Conservation (phyloP, 139 green algal species). For the Haematococcus lacustris region DNA sequence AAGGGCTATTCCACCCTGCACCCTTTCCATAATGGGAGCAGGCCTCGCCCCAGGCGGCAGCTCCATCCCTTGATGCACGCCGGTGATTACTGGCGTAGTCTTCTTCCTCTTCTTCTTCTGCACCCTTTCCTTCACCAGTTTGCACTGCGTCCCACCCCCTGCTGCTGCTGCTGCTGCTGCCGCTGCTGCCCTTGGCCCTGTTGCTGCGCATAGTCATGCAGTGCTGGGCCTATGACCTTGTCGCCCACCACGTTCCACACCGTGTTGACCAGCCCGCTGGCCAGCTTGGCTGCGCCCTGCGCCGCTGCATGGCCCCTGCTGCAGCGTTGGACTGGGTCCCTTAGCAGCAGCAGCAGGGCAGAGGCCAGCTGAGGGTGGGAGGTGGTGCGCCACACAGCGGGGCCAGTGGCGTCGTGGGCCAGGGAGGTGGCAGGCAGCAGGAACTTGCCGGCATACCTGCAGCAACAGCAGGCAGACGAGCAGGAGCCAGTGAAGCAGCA, state of each 20-base stretch:
- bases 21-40: no score
- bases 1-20: no score
- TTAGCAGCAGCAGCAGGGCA: conserved; percentile 36
- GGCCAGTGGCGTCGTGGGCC: conserved; percentile 26
- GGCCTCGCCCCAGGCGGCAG: no score
- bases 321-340: conserved; percentile 39
- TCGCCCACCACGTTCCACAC: conserved; percentile 55
- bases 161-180: no score
- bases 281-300: conserved; percentile 53
- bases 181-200: no score
- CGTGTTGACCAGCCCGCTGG: conserved; percentile 46
- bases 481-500: not conserved
- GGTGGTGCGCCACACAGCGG: conserved; percentile 44
- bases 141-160: no score
- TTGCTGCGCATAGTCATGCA: conserved; percentile 26
- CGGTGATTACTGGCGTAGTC: no score
- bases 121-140: no score
- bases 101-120: no score
- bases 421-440: conserved; percentile 44
- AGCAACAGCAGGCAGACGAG: no score
- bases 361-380: conserved; percentile 23
- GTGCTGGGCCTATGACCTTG: conserved; percentile 36
- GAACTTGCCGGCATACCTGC: conserved; percentile 34
- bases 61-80: no score
- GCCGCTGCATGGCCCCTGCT: conserved; percentile 42